phyloP scores from a whole-genome alignment of 108 stramenopile genomes.

The Skeletonema potamos region DNA sequence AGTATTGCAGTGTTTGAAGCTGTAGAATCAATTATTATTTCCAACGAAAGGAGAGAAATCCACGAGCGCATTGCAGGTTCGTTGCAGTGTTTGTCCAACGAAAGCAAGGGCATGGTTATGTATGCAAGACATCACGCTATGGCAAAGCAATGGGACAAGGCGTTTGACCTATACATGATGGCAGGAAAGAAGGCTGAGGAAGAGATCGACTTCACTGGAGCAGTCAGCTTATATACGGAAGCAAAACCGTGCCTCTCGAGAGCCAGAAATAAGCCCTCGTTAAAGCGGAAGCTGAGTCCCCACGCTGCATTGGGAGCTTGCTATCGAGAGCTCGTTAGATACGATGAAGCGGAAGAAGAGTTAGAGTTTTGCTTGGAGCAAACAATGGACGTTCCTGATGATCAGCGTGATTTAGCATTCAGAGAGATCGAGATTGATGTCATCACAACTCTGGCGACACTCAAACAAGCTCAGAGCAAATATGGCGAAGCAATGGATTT shows the following conservation, averaged over 20 bases:
- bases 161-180: constrained; percentile 37
- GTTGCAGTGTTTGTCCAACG: constrained; percentile 5
- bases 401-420: background rate
- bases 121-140: constrained; percentile 29
- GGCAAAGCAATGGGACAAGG: constrained; percentile 27
- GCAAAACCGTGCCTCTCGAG: constrained; percentile 20
- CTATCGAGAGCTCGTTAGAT: constrained; percentile 29
- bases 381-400: constrained; percentile 17
- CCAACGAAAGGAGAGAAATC: constrained; percentile 29
- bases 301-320: constrained; percentile 22
- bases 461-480: constrained; percentile 36
- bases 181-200: constrained; percentile 31
- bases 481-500: constrained; percentile 35
- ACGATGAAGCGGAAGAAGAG: constrained; percentile 34
- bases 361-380: constrained; percentile 22
- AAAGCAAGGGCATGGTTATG: constrained; percentile 5
- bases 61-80: constrained; percentile 16
- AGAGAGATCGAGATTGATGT: constrained; percentile 17
- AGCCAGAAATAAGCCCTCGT: background rate
- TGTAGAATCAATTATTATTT: constrained; percentile 28
- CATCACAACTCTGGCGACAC: constrained; percentile 33
- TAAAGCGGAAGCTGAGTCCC: constrained; percentile 13
- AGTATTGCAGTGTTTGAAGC: constrained; percentile 34
- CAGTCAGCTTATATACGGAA: constrained; percentile 25
- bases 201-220: constrained; percentile 22